A percentile compares a stretch with the other conserved stretches of the same genome.
Conservation (phyloP, 148 eudicot genomes). For the Chenopodium berlandieri region DNA sequence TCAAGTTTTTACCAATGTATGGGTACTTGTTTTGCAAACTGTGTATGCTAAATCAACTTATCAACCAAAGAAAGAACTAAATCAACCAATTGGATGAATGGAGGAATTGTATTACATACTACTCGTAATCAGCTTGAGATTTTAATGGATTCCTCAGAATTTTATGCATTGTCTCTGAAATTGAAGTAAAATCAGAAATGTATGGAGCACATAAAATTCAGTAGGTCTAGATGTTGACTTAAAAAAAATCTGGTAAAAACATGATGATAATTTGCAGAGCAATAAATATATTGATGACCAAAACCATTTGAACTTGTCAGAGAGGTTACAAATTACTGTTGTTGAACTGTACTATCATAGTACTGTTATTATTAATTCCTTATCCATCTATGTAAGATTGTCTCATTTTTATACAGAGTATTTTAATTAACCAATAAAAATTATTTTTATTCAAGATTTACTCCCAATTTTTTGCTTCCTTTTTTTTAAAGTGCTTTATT, state of each 20-base stretch:
- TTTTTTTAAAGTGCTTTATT: too few relatives aligned
- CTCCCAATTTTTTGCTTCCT: too few relatives aligned
- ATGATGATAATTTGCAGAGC: constrained; percentile 8
- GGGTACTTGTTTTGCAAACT: too few relatives aligned
- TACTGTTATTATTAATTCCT: not conserved
- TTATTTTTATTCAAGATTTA: too few relatives aligned
- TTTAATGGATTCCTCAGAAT: not conserved
- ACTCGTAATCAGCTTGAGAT: not conserved
- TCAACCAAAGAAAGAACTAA: too few relatives aligned
- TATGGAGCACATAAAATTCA: constrained; percentile 10
- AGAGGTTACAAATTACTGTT: not conserved
- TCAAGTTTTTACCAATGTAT: too few relatives aligned
- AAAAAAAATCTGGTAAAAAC: constrained; percentile 6
- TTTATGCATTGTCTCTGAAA: constrained; percentile 14
- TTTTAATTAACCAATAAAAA: too few relatives aligned
- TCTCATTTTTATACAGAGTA: too few relatives aligned
- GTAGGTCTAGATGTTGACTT: constrained; percentile 18
- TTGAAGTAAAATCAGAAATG: not conserved
- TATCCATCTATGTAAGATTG: too few relatives aligned
- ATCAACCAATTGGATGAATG: too few relatives aligned
- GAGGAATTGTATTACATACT: too few relatives aligned
- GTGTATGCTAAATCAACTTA: too few relatives aligned
- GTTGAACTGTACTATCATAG: constrained; percentile 3
- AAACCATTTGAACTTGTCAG: constrained; percentile 13
- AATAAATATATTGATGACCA: constrained; percentile 8